These are phyloP conservation scores for Clonostachys sp. DNA, from an alignment of 2,329 filamentous ascomycete species.

Conservation along the genomic window DNA sequence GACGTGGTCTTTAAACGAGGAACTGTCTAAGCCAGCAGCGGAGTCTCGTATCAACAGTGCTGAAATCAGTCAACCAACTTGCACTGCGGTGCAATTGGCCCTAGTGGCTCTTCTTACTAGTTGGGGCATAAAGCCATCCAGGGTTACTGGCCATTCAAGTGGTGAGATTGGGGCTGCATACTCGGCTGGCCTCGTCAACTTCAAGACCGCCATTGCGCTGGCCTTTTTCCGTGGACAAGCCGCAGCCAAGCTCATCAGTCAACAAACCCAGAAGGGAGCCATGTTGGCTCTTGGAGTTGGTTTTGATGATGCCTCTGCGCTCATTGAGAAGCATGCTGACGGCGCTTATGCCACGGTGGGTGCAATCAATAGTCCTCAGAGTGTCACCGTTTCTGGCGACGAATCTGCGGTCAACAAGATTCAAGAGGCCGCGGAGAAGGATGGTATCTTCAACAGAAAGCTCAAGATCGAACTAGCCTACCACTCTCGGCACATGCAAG, in stretches of 20 bases:
- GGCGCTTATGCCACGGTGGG: conserved; percentile 18
- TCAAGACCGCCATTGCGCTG: conserved; percentile 25
- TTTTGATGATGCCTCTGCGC: conserved; percentile 1
- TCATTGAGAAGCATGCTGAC: conserved; percentile 1
- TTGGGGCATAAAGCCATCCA: conserved; percentile 18
- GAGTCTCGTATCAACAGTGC: conserved; percentile 27
- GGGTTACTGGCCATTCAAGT: conserved; percentile 28
- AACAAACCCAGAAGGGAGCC: conserved; percentile 10
- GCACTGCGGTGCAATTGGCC: conserved; percentile 5
- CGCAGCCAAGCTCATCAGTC: not conserved
- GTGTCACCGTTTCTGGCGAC: conserved; percentile 27
- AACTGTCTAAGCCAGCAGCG: conserved; percentile 1
- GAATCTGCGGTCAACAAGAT: conserved; percentile 14
- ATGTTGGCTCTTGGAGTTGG: conserved; percentile 31
- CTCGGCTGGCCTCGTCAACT: conserved; percentile 20
- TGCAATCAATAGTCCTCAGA: conserved; percentile 27
- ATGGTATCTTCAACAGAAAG: conserved; percentile 18
- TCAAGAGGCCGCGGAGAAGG: conserved; percentile 14
- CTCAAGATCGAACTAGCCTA: conserved; percentile 34
- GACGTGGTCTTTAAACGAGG: conserved; percentile 5
- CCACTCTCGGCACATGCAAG: conserved; percentile 30
- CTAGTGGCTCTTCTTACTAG: conserved; percentile 26
- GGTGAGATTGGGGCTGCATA: conserved; percentile 35
- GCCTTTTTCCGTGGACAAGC: conserved; percentile 31
- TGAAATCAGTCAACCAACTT: conserved; percentile 22